Percentiles rank a stretch among this genome's conserved stretches.
Conservation (phyloP, 1,139 yeast species). For the Kluyveromyces sp. region DNA sequence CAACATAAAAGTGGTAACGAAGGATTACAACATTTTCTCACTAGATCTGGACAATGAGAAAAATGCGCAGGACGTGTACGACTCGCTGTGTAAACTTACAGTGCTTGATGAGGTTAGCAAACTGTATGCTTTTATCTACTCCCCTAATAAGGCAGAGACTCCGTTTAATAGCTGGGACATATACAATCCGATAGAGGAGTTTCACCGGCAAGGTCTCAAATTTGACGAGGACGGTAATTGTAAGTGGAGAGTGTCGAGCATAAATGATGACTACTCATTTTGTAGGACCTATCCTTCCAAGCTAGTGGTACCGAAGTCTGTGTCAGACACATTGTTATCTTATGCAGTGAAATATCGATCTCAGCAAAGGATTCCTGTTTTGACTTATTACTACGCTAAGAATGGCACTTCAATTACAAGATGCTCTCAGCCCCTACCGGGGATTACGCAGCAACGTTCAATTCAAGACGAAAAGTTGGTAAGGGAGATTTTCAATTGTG, state of each 20-base stretch:
- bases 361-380: conserved; percentile 74
- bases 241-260: conserved; percentile 62
- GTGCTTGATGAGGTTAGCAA: conserved; percentile 48
- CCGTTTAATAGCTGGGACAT: conserved; percentile 62
- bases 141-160: conserved; percentile 52
- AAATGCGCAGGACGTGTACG: conserved; percentile 64
- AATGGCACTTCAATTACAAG: conserved; percentile 79
- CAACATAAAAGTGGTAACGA: conserved; percentile 62
- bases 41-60: conserved; percentile 60
- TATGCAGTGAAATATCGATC: conserved; percentile 86
- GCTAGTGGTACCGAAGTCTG: conserved; percentile 62
- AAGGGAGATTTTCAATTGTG: conserved; percentile 53
- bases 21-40: conserved; percentile 81
- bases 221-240: conserved; percentile 17
- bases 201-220: conserved; percentile 52
- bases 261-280: conserved; percentile 60
- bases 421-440: conserved; percentile 90
- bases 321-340: conserved; percentile 73
- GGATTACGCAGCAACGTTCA: conserved; percentile 79
- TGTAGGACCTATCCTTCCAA: conserved; percentile 70
- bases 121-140: conserved; percentile 64
- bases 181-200: conserved; percentile 60
- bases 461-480: conserved; percentile 85
- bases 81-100: conserved; percentile 61
- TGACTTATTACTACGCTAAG: conserved; percentile 65